Percentiles rank a stretch among this genome's conserved stretches.
phyloP scores from a whole-genome alignment of 495 filamentous ascomycete genomes.

The Aspergillus bridgeri region DNA sequence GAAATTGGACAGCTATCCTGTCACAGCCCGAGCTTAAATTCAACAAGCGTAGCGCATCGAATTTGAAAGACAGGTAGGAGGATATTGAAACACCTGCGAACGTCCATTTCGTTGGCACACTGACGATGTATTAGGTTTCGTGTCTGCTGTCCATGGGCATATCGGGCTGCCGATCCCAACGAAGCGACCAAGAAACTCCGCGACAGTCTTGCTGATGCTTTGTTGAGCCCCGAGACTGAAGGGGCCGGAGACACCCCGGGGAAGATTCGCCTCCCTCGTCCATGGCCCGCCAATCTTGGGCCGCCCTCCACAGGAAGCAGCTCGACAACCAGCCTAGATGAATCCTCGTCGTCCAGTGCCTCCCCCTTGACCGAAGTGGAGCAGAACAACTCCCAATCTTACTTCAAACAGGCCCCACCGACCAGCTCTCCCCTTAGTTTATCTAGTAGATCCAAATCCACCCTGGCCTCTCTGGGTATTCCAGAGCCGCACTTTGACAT shows the following conservation, averaged over 20 bases:
- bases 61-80: conserved; percentile 74
- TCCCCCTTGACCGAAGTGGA: conserved; percentile 16
- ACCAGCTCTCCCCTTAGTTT: conserved; percentile 15
- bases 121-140: conserved; percentile 15
- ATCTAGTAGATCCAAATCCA: conserved; percentile 28
- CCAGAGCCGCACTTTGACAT: conserved; percentile 36
- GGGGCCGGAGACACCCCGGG: conserved; percentile 20
- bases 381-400: conserved; percentile 7
- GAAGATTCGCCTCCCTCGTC: conserved; percentile 26
- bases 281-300: conserved; percentile 13
- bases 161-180: conserved; percentile 43
- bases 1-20: conserved; percentile 85
- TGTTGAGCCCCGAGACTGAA: conserved; percentile 33
- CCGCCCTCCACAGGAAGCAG: conserved; percentile 11
- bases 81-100: not conserved
- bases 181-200: conserved; percentile 45
- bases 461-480: conserved; percentile 35
- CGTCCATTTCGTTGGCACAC: too few relatives aligned
- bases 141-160: conserved; percentile 67
- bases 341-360: conserved; percentile 20
- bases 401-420: conserved; percentile 9
- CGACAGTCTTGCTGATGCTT: conserved; percentile 36
- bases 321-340: conserved; percentile 14
- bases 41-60: conserved; percentile 69
- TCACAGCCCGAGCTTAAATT: conserved; percentile 70